Percentiles rank a stretch among this genome's conserved stretches.
These are phyloP conservation scores for Coniochaeta sp. DNA, from an alignment of 2,329 filamentous ascomycete genomes.

Conservation along the genomic window DNA sequence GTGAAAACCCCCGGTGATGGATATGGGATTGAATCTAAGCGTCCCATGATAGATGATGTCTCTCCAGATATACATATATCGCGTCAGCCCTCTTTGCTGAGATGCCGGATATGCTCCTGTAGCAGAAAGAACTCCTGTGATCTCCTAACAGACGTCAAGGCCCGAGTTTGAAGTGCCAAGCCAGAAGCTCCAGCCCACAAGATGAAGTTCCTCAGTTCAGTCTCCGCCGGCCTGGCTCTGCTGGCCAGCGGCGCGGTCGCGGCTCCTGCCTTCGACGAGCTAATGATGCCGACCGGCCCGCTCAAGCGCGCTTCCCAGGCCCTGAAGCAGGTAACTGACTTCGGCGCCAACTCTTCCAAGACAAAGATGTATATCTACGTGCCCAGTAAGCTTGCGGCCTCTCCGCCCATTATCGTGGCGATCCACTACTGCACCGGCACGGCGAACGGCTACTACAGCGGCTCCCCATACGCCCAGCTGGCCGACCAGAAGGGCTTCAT, in stretches of 20 bases:
- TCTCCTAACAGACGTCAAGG: neutral
- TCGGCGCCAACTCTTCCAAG: conserved; percentile 19
- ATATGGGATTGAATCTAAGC: neutral
- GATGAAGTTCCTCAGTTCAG: conserved; percentile 12
- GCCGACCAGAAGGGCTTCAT: conserved; percentile 52
- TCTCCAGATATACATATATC: neutral
- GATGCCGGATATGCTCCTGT: neutral
- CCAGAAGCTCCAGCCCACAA: neutral
- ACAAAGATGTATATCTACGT: conserved; percentile 24
- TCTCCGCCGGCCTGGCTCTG: conserved; percentile 9
- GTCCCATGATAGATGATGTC: neutral
- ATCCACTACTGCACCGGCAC: conserved; percentile 51
- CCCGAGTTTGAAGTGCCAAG: neutral
- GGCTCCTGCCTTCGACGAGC: conserved; percentile 12
- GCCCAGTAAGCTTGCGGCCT: conserved; percentile 27
- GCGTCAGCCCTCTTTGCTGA: neutral
- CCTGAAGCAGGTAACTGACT: conserved; percentile 20
- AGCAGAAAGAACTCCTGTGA: neutral
- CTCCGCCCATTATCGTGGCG: conserved; percentile 44
- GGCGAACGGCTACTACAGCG: conserved; percentile 41
- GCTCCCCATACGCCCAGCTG: conserved; percentile 42
- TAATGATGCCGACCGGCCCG: conserved; percentile 11
- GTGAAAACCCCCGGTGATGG: neutral
- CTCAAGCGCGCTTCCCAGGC: conserved; percentile 16
- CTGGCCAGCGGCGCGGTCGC: conserved; percentile 7